These are phyloP conservation scores for Ramularia endophylla DNA, from an alignment of 2,329 filamentous ascomycete genomes.

Conservation along the genomic window DNA sequence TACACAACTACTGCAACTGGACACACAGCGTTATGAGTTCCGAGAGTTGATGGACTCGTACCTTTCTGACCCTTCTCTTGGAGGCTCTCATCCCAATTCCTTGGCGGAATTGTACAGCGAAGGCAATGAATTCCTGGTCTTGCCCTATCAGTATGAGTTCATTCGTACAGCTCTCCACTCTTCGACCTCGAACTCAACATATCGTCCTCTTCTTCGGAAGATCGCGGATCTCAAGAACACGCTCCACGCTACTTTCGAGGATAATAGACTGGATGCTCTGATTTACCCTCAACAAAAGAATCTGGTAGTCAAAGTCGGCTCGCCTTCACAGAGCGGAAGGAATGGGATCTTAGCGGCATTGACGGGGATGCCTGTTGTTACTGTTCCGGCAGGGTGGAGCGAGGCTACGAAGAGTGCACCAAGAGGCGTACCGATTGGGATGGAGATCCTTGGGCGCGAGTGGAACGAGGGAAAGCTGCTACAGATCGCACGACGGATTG, in stretches of 20 bases:
- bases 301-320: slow-evolving; percentile 54
- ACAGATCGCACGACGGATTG: slow-evolving; percentile 42
- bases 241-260: slow-evolving; percentile 46
- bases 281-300: slow-evolving; percentile 62
- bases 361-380: slow-evolving; percentile 49
- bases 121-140: slow-evolving; percentile 50
- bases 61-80: slow-evolving; percentile 41
- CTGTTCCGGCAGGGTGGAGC: slow-evolving; percentile 51
- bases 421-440: slow-evolving; percentile 56
- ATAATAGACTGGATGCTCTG: slow-evolving; percentile 49
- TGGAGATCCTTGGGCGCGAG: slow-evolving; percentile 56
- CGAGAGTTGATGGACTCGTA: slow-evolving; percentile 52
- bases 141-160: slow-evolving; percentile 53
- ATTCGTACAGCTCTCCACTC: slow-evolving; percentile 47
- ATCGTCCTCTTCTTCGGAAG: slow-evolving; percentile 40
- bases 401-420: slow-evolving; percentile 44
- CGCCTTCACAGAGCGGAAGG: slow-evolving; percentile 52
- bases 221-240: slow-evolving; percentile 50
- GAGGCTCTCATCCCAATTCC: slow-evolving; percentile 39
- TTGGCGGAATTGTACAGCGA: slow-evolving; percentile 46
- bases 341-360: slow-evolving; percentile 53
- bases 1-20: slow-evolving; percentile 32
- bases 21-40: slow-evolving; percentile 59
- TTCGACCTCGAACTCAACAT: slow-evolving; percentile 46
- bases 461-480: slow-evolving; percentile 52